Evolutionary conservation across 495 filamentous ascomycete genomes (phyloP), one percentile per base, ranked within the genome.

Genomic region (Articulospora tetracladia): DNA sequence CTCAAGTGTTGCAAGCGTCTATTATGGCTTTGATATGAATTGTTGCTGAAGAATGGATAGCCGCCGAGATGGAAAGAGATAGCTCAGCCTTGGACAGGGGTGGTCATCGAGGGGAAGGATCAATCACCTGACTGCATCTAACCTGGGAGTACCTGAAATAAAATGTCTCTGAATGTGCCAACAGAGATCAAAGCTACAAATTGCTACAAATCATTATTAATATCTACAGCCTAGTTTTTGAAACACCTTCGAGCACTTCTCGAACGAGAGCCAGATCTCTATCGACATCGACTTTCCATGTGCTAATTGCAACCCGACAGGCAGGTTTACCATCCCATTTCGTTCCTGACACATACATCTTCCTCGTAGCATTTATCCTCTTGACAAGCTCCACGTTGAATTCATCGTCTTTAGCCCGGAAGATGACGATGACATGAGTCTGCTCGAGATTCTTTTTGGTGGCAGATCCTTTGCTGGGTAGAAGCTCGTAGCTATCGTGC

Each of bases 291-390:
- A 86, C 81, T 62, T 82, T 79, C 93, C 93, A 97, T 64, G 88
- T 96, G 12, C 87, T 84, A 32, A 96, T 86, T 0, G 93, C 93
- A 64, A 96, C 81, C 23, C 93, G 78, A 63, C 82, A 86, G 19
- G 92, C 92, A 50, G 87, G 82, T 55, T 74, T 66, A 0, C 86
- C 86, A 36, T 84, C 72, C 91, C 91, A 97, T 52, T 74, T 77
- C 1, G 89, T 96, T 11, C 91, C 89, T 41, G 88, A 90, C 3
- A 96, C 90, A 70, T 90, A 96, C 67, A 96, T 88, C 65, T 82
- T 83, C 28, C 85, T 78, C 6, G 82, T 86, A 6, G 74, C 79
- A 66, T 97, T 96, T 63, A 97, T 94, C 51, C 75, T 82, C 27
- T 77, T 70, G 2, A 86, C 84, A 10, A 97, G 71, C 39, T 74